Conservation (phyloP, 177 flowering plant genomes). For the Vitis hybrid region DNA sequence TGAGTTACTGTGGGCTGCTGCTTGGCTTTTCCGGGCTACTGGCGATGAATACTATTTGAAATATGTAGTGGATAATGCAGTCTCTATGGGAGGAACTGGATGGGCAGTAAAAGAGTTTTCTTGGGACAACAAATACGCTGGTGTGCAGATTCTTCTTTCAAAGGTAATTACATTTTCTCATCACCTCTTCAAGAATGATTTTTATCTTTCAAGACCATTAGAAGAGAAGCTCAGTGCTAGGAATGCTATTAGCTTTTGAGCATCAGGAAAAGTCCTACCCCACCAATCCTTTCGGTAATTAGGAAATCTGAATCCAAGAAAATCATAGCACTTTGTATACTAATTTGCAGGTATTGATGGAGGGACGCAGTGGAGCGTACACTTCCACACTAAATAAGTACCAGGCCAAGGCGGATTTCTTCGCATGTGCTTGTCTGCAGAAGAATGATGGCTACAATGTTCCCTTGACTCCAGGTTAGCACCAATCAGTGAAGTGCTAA, state of each 20-base stretch:
- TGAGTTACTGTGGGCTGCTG: conserved; percentile 87
- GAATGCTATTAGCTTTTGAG: no score
- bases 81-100: conserved; percentile 75
- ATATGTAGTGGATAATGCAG: conserved; percentile 68
- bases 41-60: conserved; percentile 67
- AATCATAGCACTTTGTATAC: no score
- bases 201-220: no score
- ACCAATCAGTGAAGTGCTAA: background rate
- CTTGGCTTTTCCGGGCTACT: conserved; percentile 80
- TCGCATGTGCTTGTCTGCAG: conserved; percentile 76
- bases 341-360: conserved; percentile 51
- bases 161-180: conserved; percentile 41
- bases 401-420: conserved; percentile 83
- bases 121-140: conserved; percentile 97
- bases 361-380: conserved; percentile 55
- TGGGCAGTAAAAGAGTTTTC: conserved; percentile 84
- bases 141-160: conserved; percentile 75
- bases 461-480: conserved; percentile 65
- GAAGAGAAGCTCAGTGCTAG: no score
- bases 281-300: no score
- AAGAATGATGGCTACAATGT: conserved; percentile 83
- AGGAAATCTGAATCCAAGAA: no score
- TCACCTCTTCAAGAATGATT: no score
- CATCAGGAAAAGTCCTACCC: no score
- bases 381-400: conserved; percentile 62